These are phyloP conservation scores for Pichia sp. DNA, from an alignment of 1,139 yeast species.

Conservation along the genomic window DNA sequence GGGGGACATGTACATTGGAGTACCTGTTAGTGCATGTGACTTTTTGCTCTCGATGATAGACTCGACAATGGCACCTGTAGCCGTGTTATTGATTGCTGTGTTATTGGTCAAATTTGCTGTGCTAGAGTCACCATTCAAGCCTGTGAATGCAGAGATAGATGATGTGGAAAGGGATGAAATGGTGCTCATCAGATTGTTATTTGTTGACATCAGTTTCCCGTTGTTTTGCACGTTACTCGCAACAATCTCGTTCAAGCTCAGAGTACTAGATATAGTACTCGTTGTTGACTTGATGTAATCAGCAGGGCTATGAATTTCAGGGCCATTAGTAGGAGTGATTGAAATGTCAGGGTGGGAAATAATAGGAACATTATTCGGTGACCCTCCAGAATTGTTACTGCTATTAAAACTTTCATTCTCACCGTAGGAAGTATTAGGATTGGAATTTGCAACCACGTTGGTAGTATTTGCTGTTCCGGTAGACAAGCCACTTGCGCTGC, in stretches of 20 bases:
- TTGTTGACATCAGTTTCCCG: background rate
- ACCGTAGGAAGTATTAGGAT: background rate
- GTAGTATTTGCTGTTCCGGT: conserved; percentile 15
- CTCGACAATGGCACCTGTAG: conserved; percentile 4
- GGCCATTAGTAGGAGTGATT: background rate
- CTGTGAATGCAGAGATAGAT: conserved; percentile 9
- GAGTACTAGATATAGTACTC: conserved; percentile 10
- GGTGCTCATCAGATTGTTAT: background rate
- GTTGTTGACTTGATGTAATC: conserved; percentile 5
- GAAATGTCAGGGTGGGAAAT: background rate
- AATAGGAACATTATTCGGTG: background rate
- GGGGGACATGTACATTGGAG: conserved; percentile 98
- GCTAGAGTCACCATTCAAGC: background rate
- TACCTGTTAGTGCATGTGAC: conserved; percentile 68
- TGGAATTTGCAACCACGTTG: background rate
- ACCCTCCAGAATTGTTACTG: background rate
- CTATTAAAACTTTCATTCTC: background rate
- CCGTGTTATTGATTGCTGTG: background rate
- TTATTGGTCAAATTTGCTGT: background rate
- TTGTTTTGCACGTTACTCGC: background rate
- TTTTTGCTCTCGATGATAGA: conserved; percentile 14
- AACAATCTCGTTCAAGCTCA: conserved; percentile 9
- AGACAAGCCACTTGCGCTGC: conserved; percentile 2
- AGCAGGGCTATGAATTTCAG: conserved; percentile 1
- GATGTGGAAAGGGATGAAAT: conserved; percentile 7